Evolutionary conservation across 106 monocot genomes (phyloP), one percentile per base, ranked within the genome.

Genomic region (Phalaenopsis aphrodite): DNA sequence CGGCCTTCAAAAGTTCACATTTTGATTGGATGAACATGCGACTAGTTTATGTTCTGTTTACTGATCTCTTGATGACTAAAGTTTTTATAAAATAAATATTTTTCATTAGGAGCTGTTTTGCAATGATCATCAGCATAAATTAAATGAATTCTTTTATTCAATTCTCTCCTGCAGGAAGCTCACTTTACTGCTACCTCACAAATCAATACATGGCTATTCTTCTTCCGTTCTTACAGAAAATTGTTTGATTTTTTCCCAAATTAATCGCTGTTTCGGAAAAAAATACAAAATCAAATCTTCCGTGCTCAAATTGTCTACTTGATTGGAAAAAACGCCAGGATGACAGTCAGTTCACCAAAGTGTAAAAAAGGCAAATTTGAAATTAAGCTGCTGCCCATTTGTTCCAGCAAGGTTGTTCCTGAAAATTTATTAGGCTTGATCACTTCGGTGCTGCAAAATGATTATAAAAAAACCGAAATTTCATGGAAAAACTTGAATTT

Each of bases 391-490:
- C 11, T 77, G 15, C 14, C 30, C 19, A 30, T 23, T 49, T 74
- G 30, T 55, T 66, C 49, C 37, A 42, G 19, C 55, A 30, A 61
- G 19, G 37, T 21, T 39, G 23, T 66, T 47, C 17, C 83, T 36
- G 42, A 76, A 64, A n/a, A 39, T 61, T 82, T 79, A 8, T 37
- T 75, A 43, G 79, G 82, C 78, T 82, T 82, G 43, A 86, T 74
- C 39, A 74, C 79, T 41, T 83, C 15, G 76, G 72, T 75, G 78
- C 45, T 4, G 16, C 21, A 78, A 24, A 47, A 83, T 45, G 36
- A 7, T 45, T 12, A 55, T 45, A 0, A 18, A 30, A 21, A 49
- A 1, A 19, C 42, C 36, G 42, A 11, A 21, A 39, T 64, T 42
- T 39, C 55, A 45, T 17, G 46, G n/a, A 49, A 84, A 49, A 78